Percentiles rank a stretch among this genome's conserved stretches.
These are phyloP conservation scores for Pecoramyces ruminantium DNA, from an alignment of 192 early-diverging fungal species.

Conservation along the genomic window DNA sequence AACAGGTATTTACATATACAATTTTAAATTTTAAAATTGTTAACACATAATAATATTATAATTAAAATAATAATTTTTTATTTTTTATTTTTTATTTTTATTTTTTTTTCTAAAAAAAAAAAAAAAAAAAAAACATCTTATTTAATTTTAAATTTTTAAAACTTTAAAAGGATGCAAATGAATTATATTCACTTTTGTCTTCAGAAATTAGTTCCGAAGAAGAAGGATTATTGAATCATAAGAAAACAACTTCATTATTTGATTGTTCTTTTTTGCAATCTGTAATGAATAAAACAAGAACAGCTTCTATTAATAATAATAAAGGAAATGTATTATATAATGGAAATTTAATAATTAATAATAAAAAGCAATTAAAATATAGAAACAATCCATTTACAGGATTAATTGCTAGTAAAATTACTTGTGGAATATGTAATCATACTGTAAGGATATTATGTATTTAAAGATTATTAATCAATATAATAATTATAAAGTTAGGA, in stretches of 20 bases:
- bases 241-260: background rate
- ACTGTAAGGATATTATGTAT: no score
- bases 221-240: background rate
- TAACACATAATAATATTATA: no score
- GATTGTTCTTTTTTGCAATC: background rate
- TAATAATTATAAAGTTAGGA: no score
- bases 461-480: no score
- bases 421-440: slow-evolving; percentile 43
- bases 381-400: slow-evolving; percentile 31
- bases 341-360: background rate
- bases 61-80: no score
- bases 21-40: no score
- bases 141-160: no score
- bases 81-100: no score
- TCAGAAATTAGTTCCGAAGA: background rate
- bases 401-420: slow-evolving; percentile 48
- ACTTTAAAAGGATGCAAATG: background rate
- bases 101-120: no score
- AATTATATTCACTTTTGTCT: background rate
- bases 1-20: no score
- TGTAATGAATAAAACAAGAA: background rate
- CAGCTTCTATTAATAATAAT: background rate
- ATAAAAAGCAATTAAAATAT: background rate
- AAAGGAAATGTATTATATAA: background rate
- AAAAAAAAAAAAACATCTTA: no score